Evolutionary conservation across 495 filamentous ascomycete species (phyloP).

Genomic region (Podospora sp.): DNA sequence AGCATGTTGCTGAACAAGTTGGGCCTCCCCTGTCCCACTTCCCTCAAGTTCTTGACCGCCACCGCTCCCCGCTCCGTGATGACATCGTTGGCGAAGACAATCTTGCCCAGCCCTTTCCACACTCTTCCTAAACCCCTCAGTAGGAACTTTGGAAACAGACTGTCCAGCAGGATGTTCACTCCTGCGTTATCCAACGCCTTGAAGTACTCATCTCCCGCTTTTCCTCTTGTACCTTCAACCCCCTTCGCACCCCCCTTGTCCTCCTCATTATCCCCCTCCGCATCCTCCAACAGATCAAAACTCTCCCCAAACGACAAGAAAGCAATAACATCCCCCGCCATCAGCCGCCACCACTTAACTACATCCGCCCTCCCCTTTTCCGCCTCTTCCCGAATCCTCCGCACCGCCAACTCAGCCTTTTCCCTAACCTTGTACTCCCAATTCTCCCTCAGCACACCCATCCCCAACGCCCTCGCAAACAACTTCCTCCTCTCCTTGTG

Average conservation of each 20-base stretch:
- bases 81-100: slow-evolving; percentile 25
- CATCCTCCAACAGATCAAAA: slow-evolving; percentile 55
- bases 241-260: too few relatives aligned
- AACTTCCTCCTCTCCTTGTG: slow-evolving; percentile 21
- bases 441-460: slow-evolving; percentile 19
- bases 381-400: slow-evolving; percentile 20
- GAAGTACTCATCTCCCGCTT: slow-evolving; percentile 34
- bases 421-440: slow-evolving; percentile 21
- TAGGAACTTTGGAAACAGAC: background rate
- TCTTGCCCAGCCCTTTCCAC: slow-evolving; percentile 18
- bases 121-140: background rate
- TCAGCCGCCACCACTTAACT: slow-evolving; percentile 59
- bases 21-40: slow-evolving; percentile 29
- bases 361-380: slow-evolving; percentile 41
- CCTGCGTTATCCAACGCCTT: slow-evolving; percentile 19
- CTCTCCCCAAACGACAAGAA: slow-evolving; percentile 61
- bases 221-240: too few relatives aligned
- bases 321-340: slow-evolving; percentile 60
- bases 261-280: too few relatives aligned
- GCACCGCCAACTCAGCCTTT: slow-evolving; percentile 12
- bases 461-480: slow-evolving; percentile 22
- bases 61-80: slow-evolving; percentile 44
- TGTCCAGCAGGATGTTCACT: slow-evolving; percentile 6
- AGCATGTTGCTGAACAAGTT: slow-evolving; percentile 32
- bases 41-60: slow-evolving; percentile 47